Conservation (phyloP, 2,329 filamentous ascomycete species). For the Phaeosphaeriaceae sp. region DNA sequence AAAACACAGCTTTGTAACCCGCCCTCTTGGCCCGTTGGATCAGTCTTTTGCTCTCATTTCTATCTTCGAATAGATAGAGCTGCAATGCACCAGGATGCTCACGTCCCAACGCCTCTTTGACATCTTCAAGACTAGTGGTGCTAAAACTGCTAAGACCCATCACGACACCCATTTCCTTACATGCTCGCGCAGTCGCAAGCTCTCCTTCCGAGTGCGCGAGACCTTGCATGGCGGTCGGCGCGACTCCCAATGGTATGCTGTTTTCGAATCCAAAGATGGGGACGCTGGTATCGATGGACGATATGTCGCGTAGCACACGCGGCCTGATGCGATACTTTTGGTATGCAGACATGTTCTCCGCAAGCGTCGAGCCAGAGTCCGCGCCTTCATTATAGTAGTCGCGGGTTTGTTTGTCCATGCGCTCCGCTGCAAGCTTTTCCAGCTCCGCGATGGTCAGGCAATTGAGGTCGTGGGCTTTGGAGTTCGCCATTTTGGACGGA, state of each 20-base stretch:
- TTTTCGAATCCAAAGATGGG: slow-evolving; percentile 21
- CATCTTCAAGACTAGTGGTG: slow-evolving; percentile 51
- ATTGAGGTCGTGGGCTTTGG: slow-evolving; percentile 28
- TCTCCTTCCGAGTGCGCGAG: slow-evolving; percentile 55
- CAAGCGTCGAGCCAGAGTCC: slow-evolving; percentile 28
- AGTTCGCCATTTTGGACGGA: slow-evolving; percentile 15
- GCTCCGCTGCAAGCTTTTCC: slow-evolving; percentile 30
- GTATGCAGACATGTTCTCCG: slow-evolving; percentile 37
- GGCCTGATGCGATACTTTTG: slow-evolving; percentile 41
- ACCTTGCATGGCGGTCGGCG: slow-evolving; percentile 52
- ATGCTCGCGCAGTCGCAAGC: slow-evolving; percentile 50
- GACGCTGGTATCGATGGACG: slow-evolving; percentile 45
- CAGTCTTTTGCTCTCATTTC: slow-evolving; percentile 22
- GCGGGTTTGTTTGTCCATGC: slow-evolving; percentile 41
- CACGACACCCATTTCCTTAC: slow-evolving; percentile 45
- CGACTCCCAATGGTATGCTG: slow-evolving; percentile 52
- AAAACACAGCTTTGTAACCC: slow-evolving; percentile 32
- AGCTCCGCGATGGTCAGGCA: slow-evolving; percentile 38
- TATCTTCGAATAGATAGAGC: slow-evolving; percentile 52
- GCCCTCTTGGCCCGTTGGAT: slow-evolving; percentile 33
- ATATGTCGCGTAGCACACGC: slow-evolving; percentile 51
- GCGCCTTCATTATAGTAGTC: slow-evolving; percentile 40
- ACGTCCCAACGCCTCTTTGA: slow-evolving; percentile 54
- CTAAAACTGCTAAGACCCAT: slow-evolving; percentile 50
- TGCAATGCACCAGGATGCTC: slow-evolving; percentile 45